Conservation (phyloP, 495 filamentous ascomycete species). For the Mycothermus thermophilus region DNA sequence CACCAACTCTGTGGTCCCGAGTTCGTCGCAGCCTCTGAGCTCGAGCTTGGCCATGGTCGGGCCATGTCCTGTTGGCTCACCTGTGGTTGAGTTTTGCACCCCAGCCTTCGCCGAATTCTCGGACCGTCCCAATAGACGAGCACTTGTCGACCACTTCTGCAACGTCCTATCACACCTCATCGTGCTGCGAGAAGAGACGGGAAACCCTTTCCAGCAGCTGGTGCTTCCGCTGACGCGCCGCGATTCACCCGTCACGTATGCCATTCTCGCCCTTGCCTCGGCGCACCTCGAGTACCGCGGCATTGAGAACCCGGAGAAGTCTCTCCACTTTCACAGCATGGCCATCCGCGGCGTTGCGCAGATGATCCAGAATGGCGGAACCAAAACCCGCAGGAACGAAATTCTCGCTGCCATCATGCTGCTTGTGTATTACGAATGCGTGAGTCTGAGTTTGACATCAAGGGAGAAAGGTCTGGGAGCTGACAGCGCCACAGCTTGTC, state of each 20-base stretch:
- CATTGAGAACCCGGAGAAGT: conserved; percentile 40
- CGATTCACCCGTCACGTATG: conserved; percentile 41
- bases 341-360: conserved; percentile 44
- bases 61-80: conserved; percentile 32
- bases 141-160: conserved; percentile 48
- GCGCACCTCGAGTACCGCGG: conserved; percentile 47
- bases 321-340: conserved; percentile 44
- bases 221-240: conserved; percentile 42
- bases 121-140: conserved; percentile 38
- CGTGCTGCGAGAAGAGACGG: conserved; percentile 47
- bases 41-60: conserved; percentile 34
- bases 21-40: conserved; percentile 16
- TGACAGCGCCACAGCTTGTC: conserved; percentile 33
- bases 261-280: conserved; percentile 44
- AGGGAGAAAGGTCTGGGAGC: neutral
- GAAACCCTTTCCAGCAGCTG: conserved; percentile 49
- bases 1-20: conserved; percentile 7
- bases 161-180: conserved; percentile 49
- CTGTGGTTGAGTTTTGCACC: conserved; percentile 37
- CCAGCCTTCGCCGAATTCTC: conserved; percentile 44
- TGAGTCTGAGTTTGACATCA: conserved; percentile 17
- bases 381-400: conserved; percentile 39
- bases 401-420: conserved; percentile 48
- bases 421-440: conserved; percentile 50
- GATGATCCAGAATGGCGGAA: conserved; percentile 40